A percentile compares a stretch with the other conserved stretches of the same genome.
Evolutionary conservation across 106 monocot species (phyloP).

Genomic region (Dendrobium nobile): DNA sequence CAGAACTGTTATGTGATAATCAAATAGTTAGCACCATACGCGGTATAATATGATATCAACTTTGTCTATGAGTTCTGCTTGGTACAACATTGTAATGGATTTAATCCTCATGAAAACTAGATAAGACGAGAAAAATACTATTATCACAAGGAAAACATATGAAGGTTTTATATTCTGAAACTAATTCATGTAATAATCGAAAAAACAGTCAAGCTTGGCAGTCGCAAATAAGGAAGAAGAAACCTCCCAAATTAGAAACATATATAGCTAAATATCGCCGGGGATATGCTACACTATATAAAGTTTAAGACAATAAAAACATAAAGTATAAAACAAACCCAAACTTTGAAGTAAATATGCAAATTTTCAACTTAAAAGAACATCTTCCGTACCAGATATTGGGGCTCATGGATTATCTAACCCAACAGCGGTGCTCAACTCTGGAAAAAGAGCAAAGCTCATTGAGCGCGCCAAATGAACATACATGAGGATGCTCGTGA

Average conservation of each 20-base stretch:
- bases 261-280: not conserved
- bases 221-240: not conserved
- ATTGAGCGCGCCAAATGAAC: not conserved
- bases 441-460: not conserved
- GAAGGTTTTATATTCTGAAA: not conserved
- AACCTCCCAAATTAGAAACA: not conserved
- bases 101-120: too few species aligned
- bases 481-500: not conserved
- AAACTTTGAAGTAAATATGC: not conserved
- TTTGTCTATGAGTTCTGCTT: too few species aligned
- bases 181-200: not conserved
- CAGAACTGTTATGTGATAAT: too few species aligned
- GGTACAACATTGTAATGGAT: too few species aligned
- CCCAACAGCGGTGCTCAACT: too few species aligned
- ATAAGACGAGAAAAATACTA: too few species aligned
- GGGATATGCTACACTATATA: too few species aligned
- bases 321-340: not conserved
- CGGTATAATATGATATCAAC: too few species aligned
- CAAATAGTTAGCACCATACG: too few species aligned
- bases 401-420: not conserved
- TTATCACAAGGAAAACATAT: not conserved
- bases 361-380: not conserved
- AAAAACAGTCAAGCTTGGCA: not conserved
- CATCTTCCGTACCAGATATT: not conserved
- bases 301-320: not conserved